Evolutionary conservation across 352 stramenopile genomes (phyloP).

Genomic region (Phytophthora constricta): DNA sequence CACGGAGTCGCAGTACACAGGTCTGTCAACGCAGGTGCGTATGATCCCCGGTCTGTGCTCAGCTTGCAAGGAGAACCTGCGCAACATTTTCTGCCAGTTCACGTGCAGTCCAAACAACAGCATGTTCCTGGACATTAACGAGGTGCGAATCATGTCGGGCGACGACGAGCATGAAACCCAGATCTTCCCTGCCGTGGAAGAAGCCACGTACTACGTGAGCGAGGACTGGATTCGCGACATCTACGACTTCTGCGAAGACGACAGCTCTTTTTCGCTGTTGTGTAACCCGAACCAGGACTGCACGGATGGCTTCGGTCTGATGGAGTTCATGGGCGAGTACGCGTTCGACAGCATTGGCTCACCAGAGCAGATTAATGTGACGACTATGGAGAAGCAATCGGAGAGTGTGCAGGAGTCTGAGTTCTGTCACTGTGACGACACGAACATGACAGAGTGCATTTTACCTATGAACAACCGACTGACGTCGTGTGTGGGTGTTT

Average conservation of each 20-base stretch:
- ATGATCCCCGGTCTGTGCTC: constrained; percentile 68
- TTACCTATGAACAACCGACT: constrained; percentile 53
- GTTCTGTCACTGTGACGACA: constrained; percentile 54
- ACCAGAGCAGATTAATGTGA: constrained; percentile 69
- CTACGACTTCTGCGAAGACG: constrained; percentile 67
- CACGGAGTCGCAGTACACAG: constrained; percentile 62
- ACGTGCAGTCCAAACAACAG: constrained; percentile 74
- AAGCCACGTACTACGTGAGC: constrained; percentile 66
- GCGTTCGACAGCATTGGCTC: constrained; percentile 67
- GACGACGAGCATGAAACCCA: constrained; percentile 44
- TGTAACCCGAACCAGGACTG: constrained; percentile 66
- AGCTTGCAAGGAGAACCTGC: constrained; percentile 67
- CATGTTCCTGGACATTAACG: constrained; percentile 59
- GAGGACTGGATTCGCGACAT: constrained; percentile 70
- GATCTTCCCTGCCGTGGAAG: constrained; percentile 60
- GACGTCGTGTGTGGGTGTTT: constrained; percentile 60
- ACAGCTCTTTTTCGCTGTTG: constrained; percentile 62
- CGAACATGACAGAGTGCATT: constrained; percentile 53
- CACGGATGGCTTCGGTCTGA: constrained; percentile 55
- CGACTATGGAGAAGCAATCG: constrained; percentile 43
- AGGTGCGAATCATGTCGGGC: constrained; percentile 57
- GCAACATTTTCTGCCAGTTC: constrained; percentile 72
- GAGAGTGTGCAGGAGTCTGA: constrained; percentile 37
- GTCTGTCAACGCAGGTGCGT: constrained; percentile 60
- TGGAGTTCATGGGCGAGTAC: constrained; percentile 71